phyloP scores from a whole-genome alignment of 2,329 filamentous ascomycete genomes.

The Claviceps sp. region DNA sequence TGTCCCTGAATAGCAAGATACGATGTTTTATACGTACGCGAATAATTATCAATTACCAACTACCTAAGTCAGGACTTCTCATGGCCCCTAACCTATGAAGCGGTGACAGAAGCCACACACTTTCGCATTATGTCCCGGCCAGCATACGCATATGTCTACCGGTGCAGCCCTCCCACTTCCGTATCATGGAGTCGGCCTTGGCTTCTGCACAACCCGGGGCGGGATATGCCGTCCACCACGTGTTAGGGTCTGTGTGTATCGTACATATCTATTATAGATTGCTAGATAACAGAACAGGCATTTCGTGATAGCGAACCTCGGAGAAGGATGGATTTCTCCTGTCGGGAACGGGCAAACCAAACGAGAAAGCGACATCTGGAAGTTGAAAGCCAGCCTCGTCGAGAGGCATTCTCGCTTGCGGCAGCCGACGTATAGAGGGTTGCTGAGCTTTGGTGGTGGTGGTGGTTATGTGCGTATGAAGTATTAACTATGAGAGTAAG shows the following conservation, averaged over 20 bases:
- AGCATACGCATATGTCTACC: not conserved
- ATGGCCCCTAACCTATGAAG: not conserved
- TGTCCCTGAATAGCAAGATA: not conserved
- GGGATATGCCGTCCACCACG: conserved; percentile 1
- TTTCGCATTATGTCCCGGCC: too few species aligned
- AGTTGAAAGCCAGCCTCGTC: conserved; percentile 1
- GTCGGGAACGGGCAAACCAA: conserved; percentile 3
- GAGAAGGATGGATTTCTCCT: not conserved
- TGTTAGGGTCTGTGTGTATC: not conserved
- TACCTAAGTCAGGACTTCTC: not conserved
- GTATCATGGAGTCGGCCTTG: not conserved
- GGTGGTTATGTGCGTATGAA: too few species aligned
- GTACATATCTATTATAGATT: not conserved
- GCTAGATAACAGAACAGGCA: not conserved
- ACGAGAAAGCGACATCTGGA: not conserved
- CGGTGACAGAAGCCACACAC: too few species aligned
- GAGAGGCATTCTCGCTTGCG: conserved; percentile 6
- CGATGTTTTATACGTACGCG: not conserved
- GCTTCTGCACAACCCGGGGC: not conserved
- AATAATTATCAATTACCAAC: not conserved
- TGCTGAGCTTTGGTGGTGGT: too few species aligned
- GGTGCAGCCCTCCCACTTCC: not conserved
- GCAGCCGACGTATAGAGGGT: conserved; percentile 4
- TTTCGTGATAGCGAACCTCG: not conserved
- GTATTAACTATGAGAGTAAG: too few species aligned